A percentile compares a stretch with the other conserved stretches of the same genome.
These are phyloP conservation scores for Mortierella sp. DNA, from an alignment of 371 early-diverging fungal species.

Conservation along the genomic window DNA sequence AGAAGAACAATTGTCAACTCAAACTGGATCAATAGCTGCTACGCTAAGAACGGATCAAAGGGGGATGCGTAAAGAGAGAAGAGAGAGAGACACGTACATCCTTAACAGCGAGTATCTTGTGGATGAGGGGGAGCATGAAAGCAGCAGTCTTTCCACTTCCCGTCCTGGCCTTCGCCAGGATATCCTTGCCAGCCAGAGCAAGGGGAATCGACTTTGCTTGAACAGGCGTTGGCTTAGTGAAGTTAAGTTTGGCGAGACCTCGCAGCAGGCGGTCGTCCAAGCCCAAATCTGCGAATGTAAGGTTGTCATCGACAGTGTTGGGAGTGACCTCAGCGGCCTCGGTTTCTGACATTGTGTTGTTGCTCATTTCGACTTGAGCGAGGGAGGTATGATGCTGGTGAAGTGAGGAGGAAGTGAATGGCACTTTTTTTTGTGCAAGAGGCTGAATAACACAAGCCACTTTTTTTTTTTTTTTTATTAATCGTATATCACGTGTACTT, in stretches of 20 bases:
- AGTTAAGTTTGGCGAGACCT: conserved; percentile 85
- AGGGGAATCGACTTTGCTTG: conserved; percentile 95
- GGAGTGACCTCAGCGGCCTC: conserved; percentile 50
- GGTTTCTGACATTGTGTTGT: conserved; percentile 29
- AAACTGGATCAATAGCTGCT: too few relatives aligned
- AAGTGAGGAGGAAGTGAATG: neutral
- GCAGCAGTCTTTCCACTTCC: conserved; percentile 99
- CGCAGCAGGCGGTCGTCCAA: conserved; percentile 90
- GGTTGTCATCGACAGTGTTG: conserved; percentile 48
- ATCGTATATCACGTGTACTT: neutral
- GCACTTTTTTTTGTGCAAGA: neutral
- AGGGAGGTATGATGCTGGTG: neutral
- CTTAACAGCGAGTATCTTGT: conserved; percentile 84
- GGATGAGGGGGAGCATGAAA: conserved; percentile 94
- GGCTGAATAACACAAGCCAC: too few relatives aligned
- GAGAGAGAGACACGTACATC: too few relatives aligned
- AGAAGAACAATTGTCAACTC: neutral
- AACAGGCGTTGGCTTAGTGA: conserved; percentile 90
- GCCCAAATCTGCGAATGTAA: conserved; percentile 59
- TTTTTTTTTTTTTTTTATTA: too few relatives aligned
- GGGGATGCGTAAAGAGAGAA: too few relatives aligned
- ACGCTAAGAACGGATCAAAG: too few relatives aligned
- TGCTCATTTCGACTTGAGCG: neutral
- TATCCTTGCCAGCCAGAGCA: conserved; percentile 95
- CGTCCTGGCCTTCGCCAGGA: conserved; percentile 98